Evolutionary conservation across 2,329 filamentous ascomycete genomes (phyloP).

Genomic region (Xylaria multiplex): DNA sequence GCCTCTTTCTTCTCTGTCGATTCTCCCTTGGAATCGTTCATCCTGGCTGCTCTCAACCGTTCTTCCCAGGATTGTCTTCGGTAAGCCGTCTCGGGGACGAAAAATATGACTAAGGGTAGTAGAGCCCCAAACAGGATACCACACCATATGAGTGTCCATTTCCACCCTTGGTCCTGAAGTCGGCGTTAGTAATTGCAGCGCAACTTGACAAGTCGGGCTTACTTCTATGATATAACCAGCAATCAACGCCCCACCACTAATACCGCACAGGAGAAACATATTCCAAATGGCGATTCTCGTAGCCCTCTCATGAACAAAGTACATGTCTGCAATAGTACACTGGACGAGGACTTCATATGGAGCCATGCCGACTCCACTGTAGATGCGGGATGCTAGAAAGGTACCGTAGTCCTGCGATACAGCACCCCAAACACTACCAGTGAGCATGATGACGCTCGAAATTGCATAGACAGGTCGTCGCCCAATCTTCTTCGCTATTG

Average conservation of each 20-base stretch:
- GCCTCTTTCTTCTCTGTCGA: conserved; percentile 40
- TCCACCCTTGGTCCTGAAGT: conserved; percentile 52
- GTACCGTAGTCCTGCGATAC: conserved; percentile 55
- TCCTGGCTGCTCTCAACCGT: conserved; percentile 26
- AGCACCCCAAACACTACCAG: conserved; percentile 59
- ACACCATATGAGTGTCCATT: conserved; percentile 59
- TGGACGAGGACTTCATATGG: conserved; percentile 63
- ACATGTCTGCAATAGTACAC: conserved; percentile 60
- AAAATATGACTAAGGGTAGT: conserved; percentile 56
- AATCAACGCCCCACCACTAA: conserved; percentile 54
- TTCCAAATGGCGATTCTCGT: conserved; percentile 56
- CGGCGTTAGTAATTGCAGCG: conserved; percentile 21
- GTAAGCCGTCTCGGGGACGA: conserved; percentile 63
- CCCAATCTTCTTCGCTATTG: conserved; percentile 61
- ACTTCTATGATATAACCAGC: conserved; percentile 54
- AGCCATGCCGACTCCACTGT: conserved; percentile 61
- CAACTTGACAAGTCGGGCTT: conserved; percentile 12
- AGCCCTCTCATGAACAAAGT: conserved; percentile 59
- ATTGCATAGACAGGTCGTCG: conserved; percentile 61
- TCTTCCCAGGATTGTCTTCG: conserved; percentile 47
- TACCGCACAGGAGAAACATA: conserved; percentile 54
- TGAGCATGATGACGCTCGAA: conserved; percentile 59
- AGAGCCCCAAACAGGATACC: conserved; percentile 58
- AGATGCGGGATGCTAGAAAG: conserved; percentile 58
- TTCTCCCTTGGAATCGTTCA: conserved; percentile 36